A percentile compares a stretch with the other conserved stretches of the same genome.
Conservation (phyloP, 2,329 filamentous ascomycete species). For the Colletotrichum lentis region DNA sequence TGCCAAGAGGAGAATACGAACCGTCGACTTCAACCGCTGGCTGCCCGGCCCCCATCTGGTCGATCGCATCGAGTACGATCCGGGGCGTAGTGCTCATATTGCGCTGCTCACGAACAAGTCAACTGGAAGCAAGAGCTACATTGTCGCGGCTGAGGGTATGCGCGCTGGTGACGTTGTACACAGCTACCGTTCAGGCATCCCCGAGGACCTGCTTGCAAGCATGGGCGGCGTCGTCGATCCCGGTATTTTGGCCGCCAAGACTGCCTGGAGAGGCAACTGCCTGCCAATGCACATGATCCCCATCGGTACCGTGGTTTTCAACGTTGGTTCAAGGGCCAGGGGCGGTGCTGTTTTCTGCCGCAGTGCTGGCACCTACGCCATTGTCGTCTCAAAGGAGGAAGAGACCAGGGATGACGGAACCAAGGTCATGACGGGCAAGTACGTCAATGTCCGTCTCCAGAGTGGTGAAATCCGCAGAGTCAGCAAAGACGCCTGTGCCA, state of each 20-base stretch:
- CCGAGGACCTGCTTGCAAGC: conserved; percentile 81
- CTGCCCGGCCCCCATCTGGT: conserved; percentile 84
- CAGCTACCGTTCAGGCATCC: conserved; percentile 90
- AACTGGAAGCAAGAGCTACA: conserved; percentile 83
- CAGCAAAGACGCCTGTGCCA: conserved; percentile 91
- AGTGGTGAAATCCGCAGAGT: conserved; percentile 93
- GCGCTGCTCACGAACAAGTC: conserved; percentile 81
- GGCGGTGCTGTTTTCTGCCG: conserved; percentile 89
- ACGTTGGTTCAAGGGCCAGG: conserved; percentile 79
- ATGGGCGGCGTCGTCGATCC: conserved; percentile 96
- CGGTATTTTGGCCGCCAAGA: conserved; percentile 94
- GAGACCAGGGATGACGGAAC: conserved; percentile 68
- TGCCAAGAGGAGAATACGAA: conserved; percentile 88
- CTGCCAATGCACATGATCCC: conserved; percentile 95
- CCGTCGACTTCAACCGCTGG: conserved; percentile 85
- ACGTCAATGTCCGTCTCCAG: conserved; percentile 85
- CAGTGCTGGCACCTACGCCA: conserved; percentile 90
- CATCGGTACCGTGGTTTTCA: conserved; percentile 90
- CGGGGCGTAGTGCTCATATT: conserved; percentile 90
- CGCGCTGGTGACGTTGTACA: conserved; percentile 89
- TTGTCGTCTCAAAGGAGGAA: conserved; percentile 88
- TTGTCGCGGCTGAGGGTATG: conserved; percentile 94
- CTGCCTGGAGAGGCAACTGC: conserved; percentile 93
- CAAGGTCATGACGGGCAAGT: conserved; percentile 73
- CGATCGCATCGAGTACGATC: conserved; percentile 95